A percentile compares a stretch with the other conserved stretches of the same genome.
Evolutionary conservation across 441 rosid species (phyloP).

Genomic region (Francoa sonchifolia): DNA sequence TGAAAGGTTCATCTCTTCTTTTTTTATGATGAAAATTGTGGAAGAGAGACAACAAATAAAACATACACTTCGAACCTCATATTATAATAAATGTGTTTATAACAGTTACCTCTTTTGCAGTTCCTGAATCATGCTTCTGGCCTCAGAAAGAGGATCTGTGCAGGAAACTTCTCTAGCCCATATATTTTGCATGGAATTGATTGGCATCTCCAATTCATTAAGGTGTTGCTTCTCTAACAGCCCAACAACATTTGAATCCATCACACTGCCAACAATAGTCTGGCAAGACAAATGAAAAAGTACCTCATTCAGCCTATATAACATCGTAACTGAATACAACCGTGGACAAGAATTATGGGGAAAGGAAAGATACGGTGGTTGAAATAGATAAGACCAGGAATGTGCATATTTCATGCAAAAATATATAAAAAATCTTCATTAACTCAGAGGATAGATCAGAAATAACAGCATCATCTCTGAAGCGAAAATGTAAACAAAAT

Average conservation of each 20-base stretch:
- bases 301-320: conserved; percentile 5
- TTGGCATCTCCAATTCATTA: conserved; percentile 23
- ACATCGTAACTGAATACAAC: background rate
- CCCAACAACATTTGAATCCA: conserved; percentile 30
- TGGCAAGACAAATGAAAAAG: conserved; percentile 19
- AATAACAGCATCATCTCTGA: too few species aligned
- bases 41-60: too few species aligned
- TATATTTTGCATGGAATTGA: conserved; percentile 30
- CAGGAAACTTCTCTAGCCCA: conserved; percentile 50
- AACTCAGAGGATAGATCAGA: too few species aligned
- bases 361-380: background rate
- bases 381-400: too few species aligned
- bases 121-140: conserved; percentile 38
- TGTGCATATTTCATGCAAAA: too few species aligned
- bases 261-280: conserved; percentile 34
- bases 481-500: too few species aligned
- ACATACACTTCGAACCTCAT: background rate
- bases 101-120: conserved; percentile 20
- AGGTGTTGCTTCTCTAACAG: conserved; percentile 37
- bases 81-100: too few species aligned
- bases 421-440: too few species aligned
- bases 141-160: conserved; percentile 35
- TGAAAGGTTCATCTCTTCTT: too few species aligned
- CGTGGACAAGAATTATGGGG: background rate
- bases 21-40: too few species aligned